phyloP scores from a whole-genome alignment of 208 protist species.

The Crithidia expoeki region DNA sequence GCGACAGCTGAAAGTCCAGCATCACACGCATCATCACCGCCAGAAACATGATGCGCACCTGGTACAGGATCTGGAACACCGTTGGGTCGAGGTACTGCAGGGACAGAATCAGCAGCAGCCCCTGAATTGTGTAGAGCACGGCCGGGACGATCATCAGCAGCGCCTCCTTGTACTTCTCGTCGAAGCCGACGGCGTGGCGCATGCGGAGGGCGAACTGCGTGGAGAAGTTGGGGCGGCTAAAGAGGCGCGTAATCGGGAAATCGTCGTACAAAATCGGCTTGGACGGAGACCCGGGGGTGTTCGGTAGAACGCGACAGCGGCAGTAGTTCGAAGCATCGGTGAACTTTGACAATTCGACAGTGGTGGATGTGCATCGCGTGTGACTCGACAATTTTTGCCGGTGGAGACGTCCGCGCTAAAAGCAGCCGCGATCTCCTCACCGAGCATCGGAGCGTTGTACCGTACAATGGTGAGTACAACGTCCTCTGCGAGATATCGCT shows the following conservation, averaged over 20 bases:
- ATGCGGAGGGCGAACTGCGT: constrained; percentile 1
- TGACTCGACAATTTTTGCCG: too few relatives aligned
- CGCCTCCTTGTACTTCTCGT: constrained; percentile 33
- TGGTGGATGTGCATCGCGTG: too few relatives aligned
- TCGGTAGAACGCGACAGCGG: too few relatives aligned
- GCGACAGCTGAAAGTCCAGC: constrained; percentile 37
- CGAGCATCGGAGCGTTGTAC: too few relatives aligned
- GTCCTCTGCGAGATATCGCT: too few relatives aligned
- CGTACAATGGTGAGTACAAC: too few relatives aligned
- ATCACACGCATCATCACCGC: constrained; percentile 45
- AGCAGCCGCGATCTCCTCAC: too few relatives aligned
- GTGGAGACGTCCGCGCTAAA: too few relatives aligned
- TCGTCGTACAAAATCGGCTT: neutral
- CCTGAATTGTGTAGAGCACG: constrained; percentile 59
- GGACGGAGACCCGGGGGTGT: neutral
- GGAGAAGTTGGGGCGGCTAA: neutral
- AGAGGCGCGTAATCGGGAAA: neutral
- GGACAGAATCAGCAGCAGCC: constrained; percentile 50
- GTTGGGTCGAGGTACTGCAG: constrained; percentile 55
- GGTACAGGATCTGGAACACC: constrained; percentile 67
- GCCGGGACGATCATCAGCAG: constrained; percentile 59
- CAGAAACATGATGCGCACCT: constrained; percentile 61
- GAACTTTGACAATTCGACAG: too few relatives aligned
- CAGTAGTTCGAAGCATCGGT: too few relatives aligned
- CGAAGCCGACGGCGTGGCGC: constrained; percentile 27